A percentile compares a stretch with the other conserved stretches of the same genome.
Conservation (phyloP, 73 alveolate species). For the Blepharisma stoltei region DNA sequence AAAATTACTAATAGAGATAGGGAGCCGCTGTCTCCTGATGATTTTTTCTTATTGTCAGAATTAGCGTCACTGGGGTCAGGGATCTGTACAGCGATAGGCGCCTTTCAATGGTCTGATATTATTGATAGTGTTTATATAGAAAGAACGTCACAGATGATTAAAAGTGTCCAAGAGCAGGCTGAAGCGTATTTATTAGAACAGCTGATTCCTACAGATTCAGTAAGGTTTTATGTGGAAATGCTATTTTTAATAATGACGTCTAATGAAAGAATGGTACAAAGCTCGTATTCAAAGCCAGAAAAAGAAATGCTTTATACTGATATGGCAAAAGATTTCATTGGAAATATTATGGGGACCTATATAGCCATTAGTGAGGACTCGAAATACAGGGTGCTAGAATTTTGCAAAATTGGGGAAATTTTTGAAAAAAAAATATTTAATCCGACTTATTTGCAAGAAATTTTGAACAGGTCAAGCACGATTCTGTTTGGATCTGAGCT, state of each 20-base stretch:
- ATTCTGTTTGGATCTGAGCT: background rate
- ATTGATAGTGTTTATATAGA: conserved; percentile 19
- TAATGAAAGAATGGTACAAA: background rate
- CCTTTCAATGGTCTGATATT: conserved; percentile 19
- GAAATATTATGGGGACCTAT: conserved; percentile 14
- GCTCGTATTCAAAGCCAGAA: background rate
- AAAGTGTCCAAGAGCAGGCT: conserved; percentile 27
- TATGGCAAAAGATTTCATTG: background rate
- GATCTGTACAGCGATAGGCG: background rate
- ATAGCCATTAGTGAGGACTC: conserved; percentile 6
- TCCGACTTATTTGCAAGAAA: conserved; percentile 24
- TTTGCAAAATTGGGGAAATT: conserved; percentile 21
- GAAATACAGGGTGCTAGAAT: conserved; percentile 9
- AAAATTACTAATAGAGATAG: conserved; percentile 46
- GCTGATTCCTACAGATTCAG: background rate
- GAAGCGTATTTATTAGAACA: conserved; percentile 25
- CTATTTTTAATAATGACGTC: conserved; percentile 2
- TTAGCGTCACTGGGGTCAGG: background rate
- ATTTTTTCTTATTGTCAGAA: conserved; percentile 28
- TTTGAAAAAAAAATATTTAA: conserved; percentile 2
- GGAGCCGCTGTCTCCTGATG: conserved; percentile 40
- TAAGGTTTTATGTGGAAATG: background rate
- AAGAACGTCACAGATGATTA: conserved; percentile 14
- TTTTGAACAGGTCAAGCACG: background rate
- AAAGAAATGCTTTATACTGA: background rate